Conservation (phyloP, 257 asterid species). For the Forsythia viridissima region DNA sequence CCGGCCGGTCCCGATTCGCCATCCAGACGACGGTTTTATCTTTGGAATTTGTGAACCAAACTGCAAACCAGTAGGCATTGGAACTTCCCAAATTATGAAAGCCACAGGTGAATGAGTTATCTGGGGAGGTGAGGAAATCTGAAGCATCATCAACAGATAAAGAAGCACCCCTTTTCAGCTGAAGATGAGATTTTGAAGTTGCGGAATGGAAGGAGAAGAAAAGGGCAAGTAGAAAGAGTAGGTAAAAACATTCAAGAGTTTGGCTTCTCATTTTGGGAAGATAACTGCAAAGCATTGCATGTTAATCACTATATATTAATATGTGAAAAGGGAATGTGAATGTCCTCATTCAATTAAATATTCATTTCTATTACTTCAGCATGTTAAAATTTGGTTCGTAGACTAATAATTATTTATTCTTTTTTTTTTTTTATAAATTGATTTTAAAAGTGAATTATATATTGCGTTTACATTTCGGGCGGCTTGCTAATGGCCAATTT, state of each 20-base stretch:
- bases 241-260: constrained; percentile 12
- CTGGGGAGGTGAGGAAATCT: constrained; percentile 47
- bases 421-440: too few species aligned
- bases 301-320: not conserved
- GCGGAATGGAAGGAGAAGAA: constrained; percentile 12
- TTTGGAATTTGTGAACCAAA: constrained; percentile 68
- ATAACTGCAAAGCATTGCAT: not conserved
- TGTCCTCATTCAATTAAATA: too few species aligned
- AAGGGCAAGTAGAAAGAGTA: constrained; percentile 12
- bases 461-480: not conserved
- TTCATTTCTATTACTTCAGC: too few species aligned
- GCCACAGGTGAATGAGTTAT: constrained; percentile 60
- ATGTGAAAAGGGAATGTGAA: not conserved
- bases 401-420: too few species aligned
- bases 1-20: constrained; percentile 65
- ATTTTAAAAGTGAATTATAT: too few species aligned
- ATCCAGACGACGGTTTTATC: constrained; percentile 65
- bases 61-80: constrained; percentile 65
- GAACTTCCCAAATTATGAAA: constrained; percentile 40
- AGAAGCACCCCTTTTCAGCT: constrained; percentile 40
- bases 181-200: constrained; percentile 25
- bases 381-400: too few species aligned
- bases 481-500: not conserved
- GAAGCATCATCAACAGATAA: constrained; percentile 45
- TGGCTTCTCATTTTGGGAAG: constrained; percentile 30